These are phyloP conservation scores for Nemania abortiva DNA, from an alignment of 2,329 filamentous ascomycete species.

Conservation along the genomic window DNA sequence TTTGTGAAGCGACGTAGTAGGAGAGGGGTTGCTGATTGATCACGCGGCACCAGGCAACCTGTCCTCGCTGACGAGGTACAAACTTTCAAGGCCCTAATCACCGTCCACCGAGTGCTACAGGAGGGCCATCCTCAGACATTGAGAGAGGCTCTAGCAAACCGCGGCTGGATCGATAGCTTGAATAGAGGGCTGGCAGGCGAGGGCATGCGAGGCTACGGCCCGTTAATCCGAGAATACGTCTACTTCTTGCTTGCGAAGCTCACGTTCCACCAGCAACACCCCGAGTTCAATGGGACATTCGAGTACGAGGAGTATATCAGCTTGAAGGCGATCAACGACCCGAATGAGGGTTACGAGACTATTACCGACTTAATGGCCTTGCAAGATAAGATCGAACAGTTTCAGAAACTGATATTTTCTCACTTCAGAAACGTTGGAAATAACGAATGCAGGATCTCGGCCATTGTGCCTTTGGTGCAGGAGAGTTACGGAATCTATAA, in stretches of 20 bases:
- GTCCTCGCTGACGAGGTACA: constrained; percentile 98
- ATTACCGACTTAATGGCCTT: constrained; percentile 96
- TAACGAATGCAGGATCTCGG: constrained; percentile 96
- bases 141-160: constrained; percentile 88
- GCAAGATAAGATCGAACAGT: constrained; percentile 98
- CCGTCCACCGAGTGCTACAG: constrained; percentile 95
- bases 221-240: constrained; percentile 96
- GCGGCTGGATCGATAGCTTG: constrained; percentile 92
- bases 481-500: constrained; percentile 99
- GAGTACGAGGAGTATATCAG: constrained; percentile 99
- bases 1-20: background rate
- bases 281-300: constrained; percentile 98
- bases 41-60: constrained; percentile 75
- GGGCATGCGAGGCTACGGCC: constrained; percentile 88
- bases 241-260: constrained; percentile 95
- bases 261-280: constrained; percentile 95
- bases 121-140: constrained; percentile 92
- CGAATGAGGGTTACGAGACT: constrained; percentile 97
- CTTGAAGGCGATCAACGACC: constrained; percentile 97
- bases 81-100: constrained; percentile 98
- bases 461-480: constrained; percentile 91
- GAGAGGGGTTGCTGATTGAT: constrained; percentile 36
- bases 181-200: constrained; percentile 85
- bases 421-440: constrained; percentile 92
- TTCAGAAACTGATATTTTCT: constrained; percentile 98